Evolutionary conservation across 345 rosid genomes (phyloP).

Genomic region (Eucalyptus cloeziana): DNA sequence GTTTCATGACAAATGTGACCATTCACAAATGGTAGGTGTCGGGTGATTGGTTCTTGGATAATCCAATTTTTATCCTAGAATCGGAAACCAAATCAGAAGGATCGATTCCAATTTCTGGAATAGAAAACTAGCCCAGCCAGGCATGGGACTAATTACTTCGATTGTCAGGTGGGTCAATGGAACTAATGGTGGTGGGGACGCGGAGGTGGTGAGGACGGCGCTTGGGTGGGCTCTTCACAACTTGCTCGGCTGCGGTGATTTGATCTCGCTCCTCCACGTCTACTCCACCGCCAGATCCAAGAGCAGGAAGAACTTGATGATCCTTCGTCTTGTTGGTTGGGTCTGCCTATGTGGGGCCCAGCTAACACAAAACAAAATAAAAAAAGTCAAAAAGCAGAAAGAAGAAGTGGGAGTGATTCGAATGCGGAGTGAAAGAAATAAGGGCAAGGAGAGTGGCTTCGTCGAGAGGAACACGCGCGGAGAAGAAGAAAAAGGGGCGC

Average conservation of each 20-base stretch:
- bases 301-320: neutral
- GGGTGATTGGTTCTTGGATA: neutral
- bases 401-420: neutral
- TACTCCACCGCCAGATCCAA: neutral
- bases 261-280: neutral
- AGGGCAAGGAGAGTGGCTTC: neutral
- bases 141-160: too few species aligned
- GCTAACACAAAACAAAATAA: neutral
- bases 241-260: too few species aligned
- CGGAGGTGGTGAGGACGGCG: neutral
- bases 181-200: too few species aligned
- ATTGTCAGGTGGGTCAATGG: too few species aligned
- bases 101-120: accelerated
- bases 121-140: too few species aligned
- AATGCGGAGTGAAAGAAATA: neutral
- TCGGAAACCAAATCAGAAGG: accelerated
- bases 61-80: neutral
- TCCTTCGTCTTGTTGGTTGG: neutral
- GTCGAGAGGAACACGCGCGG: accelerated
- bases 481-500: neutral
- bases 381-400: neutral
- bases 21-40: neutral
- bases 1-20: neutral
- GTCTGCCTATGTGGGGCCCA: neutral
- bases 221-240: neutral